Evolutionary conservation across 176 grass and related monocot genomes (phyloP), one percentile per base, ranked within the genome.

Genomic region (Thinopyrum elongatum): DNA sequence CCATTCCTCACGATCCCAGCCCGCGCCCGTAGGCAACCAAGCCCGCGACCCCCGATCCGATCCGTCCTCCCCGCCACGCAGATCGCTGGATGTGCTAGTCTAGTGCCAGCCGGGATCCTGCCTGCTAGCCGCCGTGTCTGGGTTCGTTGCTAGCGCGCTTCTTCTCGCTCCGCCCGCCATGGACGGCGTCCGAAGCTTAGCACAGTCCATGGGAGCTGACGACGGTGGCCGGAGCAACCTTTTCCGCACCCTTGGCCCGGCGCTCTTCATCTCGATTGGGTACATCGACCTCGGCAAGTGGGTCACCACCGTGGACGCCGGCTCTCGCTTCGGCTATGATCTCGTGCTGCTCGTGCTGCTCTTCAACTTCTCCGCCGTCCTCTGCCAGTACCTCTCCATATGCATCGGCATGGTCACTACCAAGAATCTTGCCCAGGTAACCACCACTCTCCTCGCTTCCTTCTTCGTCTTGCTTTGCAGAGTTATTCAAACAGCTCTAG

Each of bases 281-380:
- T 76, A 76, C 46, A 76, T 76, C 74, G 74, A 76, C 74, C 74
- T 76, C 74, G 74, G 74, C 46, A 76, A 76, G 74, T 76, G 74
- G 74, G 74, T 76, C 4, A 76, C 74, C 46, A 76, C 74, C 4
- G 10, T 76, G 2, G 74, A 76, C 4, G 74, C 74, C 1, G 74
- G 74, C 28, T 76, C 74, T 10, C 74, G 74, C 27, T 76, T 76
- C 74, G 74, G 74, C 4, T 55, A 76, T 10, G 74, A 76, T 49
- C 74, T 76, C 28, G 74, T 76, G 46, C 47, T 76, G 46, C 74
- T 76, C 74, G 74, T 76, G 15, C 74, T 76, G 74, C 74, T 76
- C 46, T 76, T 76, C 74, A 76, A 76, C 28, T 76, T 76, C 74
- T 76, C 74, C 46, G 74, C 74, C 46, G 74, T 76, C 2, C 74